A percentile compares a stretch with the other conserved stretches of the same genome.
phyloP scores from a whole-genome alignment of 345 rosid genomes.

The Microthlaspi erraticum region DNA sequence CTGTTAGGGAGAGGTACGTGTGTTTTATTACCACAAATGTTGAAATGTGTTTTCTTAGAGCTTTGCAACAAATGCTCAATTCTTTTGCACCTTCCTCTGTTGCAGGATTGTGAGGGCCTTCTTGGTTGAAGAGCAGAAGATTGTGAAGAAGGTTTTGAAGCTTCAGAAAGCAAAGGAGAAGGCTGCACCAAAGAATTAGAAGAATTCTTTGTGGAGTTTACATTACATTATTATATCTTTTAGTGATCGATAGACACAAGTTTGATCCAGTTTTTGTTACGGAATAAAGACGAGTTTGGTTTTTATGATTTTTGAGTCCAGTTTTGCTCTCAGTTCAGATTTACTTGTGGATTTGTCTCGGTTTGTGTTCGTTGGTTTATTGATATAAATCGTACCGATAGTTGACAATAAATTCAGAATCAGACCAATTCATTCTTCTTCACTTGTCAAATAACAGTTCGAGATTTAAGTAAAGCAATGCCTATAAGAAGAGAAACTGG shows the following conservation, averaged over 20 bases:
- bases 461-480: too few relatives aligned
- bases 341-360: background rate
- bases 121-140: conserved; percentile 78
- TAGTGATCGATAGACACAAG: conserved; percentile 6
- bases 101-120: conserved; percentile 69
- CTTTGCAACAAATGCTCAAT: background rate
- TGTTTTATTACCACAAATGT: too few relatives aligned
- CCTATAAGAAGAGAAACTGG: too few relatives aligned
- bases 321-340: background rate
- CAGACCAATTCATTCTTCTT: background rate
- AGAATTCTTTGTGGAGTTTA: background rate
- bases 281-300: background rate
- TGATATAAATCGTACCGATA: background rate
- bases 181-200: conserved; percentile 54
- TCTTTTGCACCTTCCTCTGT: background rate
- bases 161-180: conserved; percentile 66
- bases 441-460: too few relatives aligned
- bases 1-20: conserved; percentile 75
- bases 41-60: background rate
- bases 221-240: conserved; percentile 6
- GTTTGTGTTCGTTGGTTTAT: background rate
- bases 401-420: background rate
- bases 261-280: conserved; percentile 25
- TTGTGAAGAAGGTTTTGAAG: conserved; percentile 75
- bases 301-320: background rate